Base-by-base conservation (phyloP, 1,284 basidiomycete species). In the Austroboletus novae-zelandiae region DNA sequence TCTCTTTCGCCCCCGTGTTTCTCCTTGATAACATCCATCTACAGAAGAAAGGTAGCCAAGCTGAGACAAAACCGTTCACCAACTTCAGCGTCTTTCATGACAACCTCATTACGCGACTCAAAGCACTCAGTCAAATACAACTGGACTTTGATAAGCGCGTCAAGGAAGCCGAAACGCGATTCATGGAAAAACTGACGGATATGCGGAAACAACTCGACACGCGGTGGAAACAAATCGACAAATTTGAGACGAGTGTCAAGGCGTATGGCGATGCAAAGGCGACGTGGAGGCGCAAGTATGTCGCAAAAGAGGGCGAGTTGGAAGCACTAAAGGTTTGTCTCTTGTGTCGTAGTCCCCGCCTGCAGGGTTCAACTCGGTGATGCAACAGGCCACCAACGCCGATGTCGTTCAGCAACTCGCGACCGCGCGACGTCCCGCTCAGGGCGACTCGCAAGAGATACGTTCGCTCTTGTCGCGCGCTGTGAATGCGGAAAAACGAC, bases 21-120 rank as follows among this genome's bases (percentile, higher is more conserved):
- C 4, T 10, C 7, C n/a, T 23, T 56, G 17, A 55, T 34, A 4
- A 40, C 18, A 13, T n/a, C 2, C 8, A 5, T 32, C 41, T 41
- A 30, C 59, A 88, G 85, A 89, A 89, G 70, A 88, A 86, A 62
- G 74, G 80, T 5, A 74, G 78, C 2, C 79, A 84, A 53, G 83
- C 85, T 0, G 91, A 94, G 66, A 89, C 89, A 3, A 94, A 93
- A 62, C 92, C 93, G 0, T 94, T 91, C 67, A 91, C 90, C 31
- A 96, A 97, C 74, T 98, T 98, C 65, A 75, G 79, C 55, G 86
- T 94, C 51, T 98, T 99, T 79, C 92, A 95, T 59, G 94, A 98
- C 69, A 93, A 92, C 57, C 80, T 99, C n/a, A 85, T 97, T 61
- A 83, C 84, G 1, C 83, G 94, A 8, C 75, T 99, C 43, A 91